phyloP scores from a whole-genome alignment of 768 basidiomycete species.

The Lactarius sp. region DNA sequence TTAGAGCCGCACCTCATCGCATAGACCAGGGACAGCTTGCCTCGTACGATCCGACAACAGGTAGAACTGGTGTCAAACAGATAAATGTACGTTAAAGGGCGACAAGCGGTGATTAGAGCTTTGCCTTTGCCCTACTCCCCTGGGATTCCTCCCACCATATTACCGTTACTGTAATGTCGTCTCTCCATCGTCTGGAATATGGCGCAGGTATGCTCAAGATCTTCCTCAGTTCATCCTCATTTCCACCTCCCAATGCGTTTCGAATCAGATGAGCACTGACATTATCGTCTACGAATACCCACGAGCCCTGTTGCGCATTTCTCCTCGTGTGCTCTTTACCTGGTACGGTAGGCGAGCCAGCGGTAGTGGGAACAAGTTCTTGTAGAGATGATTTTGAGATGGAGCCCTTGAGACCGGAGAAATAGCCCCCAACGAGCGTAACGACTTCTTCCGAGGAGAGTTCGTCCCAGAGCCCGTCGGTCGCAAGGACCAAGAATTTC shows the following conservation, averaged over 20 bases:
- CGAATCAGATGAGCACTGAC: slow-evolving; percentile 78
- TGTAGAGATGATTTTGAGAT: slow-evolving; percentile 56
- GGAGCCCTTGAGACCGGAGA: slow-evolving; percentile 63
- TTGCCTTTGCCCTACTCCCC: slow-evolving; percentile 45
- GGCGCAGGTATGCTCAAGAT: slow-evolving; percentile 81
- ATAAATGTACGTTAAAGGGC: slow-evolving; percentile 19
- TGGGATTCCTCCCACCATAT: slow-evolving; percentile 77
- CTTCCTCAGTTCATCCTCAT: slow-evolving; percentile 51
- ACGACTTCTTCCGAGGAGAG: slow-evolving; percentile 78
- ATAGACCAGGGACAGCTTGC: slow-evolving; percentile 6
- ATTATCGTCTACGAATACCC: slow-evolving; percentile 80
- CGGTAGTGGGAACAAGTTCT: slow-evolving; percentile 49
- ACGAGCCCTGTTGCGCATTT: slow-evolving; percentile 42
- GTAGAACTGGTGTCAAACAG: slow-evolving; percentile 11
- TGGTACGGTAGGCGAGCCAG: slow-evolving; percentile 53
- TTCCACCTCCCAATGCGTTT: slow-evolving; percentile 88
- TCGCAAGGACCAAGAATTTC: slow-evolving; percentile 85
- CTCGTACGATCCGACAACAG: slow-evolving; percentile 9
- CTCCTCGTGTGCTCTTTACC: slow-evolving; percentile 50
- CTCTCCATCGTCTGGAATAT: slow-evolving; percentile 67
- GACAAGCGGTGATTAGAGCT: slow-evolving; percentile 40
- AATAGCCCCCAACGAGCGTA: slow-evolving; percentile 76
- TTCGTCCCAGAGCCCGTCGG: slow-evolving; percentile 61
- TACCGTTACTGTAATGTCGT: slow-evolving; percentile 82
- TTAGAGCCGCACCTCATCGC: slow-evolving; percentile 26